Base-by-base conservation (phyloP, 2,329 filamentous ascomycete species). In the Neoscytalidium dimidiatum region DNA sequence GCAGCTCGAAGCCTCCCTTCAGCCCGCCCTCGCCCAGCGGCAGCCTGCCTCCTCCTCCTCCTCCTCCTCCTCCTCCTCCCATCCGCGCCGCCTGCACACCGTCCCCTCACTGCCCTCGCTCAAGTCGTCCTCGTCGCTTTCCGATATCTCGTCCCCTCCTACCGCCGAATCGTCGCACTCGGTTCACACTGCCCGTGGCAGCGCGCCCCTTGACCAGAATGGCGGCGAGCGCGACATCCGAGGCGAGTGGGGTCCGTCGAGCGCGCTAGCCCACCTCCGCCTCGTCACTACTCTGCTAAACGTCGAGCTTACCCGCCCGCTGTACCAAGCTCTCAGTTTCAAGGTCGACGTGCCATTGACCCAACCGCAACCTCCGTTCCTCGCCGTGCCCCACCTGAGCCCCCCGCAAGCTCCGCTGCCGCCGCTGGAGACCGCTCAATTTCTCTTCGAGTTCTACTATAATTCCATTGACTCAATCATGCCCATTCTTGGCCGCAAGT, bases 361-460 rank as follows among this genome's bases (percentile, higher is more conserved):
- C 14, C 35, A 63, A 19, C 33, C 46, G 3, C 44, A 51, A 46
- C 21, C 23, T 2, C 31, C 46, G 31, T 21, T 41, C 3, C 48
- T 38, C 38, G 23, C n/a, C 6, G 49, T 57, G 38, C 41, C 52
- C 28, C 21, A 28, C 2, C 29, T 31, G 19, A 48, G 9, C 8
- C 21, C 35, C 7, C 38, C 17, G 41, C 38, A 48, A 4, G 21
- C 43, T 19, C 62, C 31, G 3, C 46, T 65, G 8, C 63, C 56
- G 14, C 63, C 63, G 33, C n/a, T 28, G 19, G 53, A 65, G 35
- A 65, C 63, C 2, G 31, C 28, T 26, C 29, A 53, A 14, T 65
- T 65, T 9, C 46, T 65, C 4, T 13, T 60, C 28, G 63, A 65
- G 14, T 65, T 65, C 33, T 65, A 65, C 53, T 65, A 65, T 46